Evolutionary conservation across 768 basidiomycete species (phyloP).

Genomic region (Podaxis sp.): DNA sequence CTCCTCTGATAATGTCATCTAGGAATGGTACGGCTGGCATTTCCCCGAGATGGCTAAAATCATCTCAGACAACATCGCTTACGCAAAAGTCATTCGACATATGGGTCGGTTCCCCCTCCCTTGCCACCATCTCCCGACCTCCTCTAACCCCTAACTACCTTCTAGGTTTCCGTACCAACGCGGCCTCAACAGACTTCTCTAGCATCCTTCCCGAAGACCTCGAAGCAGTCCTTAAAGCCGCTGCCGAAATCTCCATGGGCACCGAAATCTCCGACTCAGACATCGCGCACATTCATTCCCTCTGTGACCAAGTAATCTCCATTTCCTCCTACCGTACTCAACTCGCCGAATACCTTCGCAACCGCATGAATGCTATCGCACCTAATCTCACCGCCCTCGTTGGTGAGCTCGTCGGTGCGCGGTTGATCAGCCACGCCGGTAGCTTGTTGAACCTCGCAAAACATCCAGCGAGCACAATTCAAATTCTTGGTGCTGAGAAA

Average conservation of each 20-base stretch:
- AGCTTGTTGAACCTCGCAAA: conserved; percentile 94
- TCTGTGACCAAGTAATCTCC: conserved; percentile 98
- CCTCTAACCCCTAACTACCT: neutral
- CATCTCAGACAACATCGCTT: conserved; percentile 94
- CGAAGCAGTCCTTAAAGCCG: conserved; percentile 90
- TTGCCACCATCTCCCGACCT: neutral
- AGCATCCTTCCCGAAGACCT: conserved; percentile 95
- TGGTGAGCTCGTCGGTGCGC: conserved; percentile 90
- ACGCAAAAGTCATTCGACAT: conserved; percentile 87
- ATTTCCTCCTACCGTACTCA: conserved; percentile 95
- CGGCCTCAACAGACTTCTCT: conserved; percentile 81
- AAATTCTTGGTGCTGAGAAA: conserved; percentile 98
- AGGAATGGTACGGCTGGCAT: conserved; percentile 99
- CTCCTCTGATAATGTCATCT: conserved; percentile 2
- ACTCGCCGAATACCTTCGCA: conserved; percentile 93
- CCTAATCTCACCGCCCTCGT: conserved; percentile 93
- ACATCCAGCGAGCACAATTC: conserved; percentile 97
- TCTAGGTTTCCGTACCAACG: conserved; percentile 92
- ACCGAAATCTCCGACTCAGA: conserved; percentile 98
- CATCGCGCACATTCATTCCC: conserved; percentile 93
- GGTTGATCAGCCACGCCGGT: conserved; percentile 94
- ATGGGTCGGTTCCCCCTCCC: conserved; percentile 64
- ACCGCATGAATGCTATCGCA: conserved; percentile 97
- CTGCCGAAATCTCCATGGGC: conserved; percentile 98
- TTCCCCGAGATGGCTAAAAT: conserved; percentile 99